Evolutionary conservation across 176 grass and related monocot genomes (phyloP).

Genomic region (Hordeum vulgare): DNA sequence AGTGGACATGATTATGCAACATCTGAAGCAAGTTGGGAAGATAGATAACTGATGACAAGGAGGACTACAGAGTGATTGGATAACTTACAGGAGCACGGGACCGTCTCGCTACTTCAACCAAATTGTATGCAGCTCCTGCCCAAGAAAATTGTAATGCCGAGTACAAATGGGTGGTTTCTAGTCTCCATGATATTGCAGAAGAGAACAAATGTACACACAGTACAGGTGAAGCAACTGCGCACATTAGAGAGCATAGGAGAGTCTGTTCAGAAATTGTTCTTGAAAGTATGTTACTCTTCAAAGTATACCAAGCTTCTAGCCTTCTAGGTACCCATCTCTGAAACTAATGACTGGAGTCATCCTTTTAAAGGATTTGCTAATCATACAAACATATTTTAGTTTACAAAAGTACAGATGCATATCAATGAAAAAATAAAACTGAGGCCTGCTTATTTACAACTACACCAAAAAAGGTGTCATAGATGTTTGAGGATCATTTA

Average conservation of each 20-base stretch:
- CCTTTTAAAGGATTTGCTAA: neutral
- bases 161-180: conserved; percentile 24
- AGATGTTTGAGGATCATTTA: neutral
- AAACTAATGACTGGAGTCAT: neutral
- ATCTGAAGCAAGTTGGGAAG: neutral
- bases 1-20: neutral
- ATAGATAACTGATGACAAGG: neutral
- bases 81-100: conserved; percentile 11
- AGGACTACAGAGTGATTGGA: neutral
- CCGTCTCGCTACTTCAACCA: conserved; percentile 19
- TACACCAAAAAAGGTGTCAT: neutral
- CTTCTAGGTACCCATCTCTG: neutral
- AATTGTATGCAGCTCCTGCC: neutral
- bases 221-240: neutral
- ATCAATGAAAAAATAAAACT: neutral
- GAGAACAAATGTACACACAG: neutral
- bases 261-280: conserved; percentile 16
- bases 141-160: neutral
- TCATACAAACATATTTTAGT: neutral
- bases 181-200: conserved; percentile 1
- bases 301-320: neutral
- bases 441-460: neutral
- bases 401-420: neutral
- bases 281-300: conserved; percentile 2
- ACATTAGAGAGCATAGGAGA: neutral